phyloP scores from a whole-genome alignment of 805 yeast species.

The Pichia cabralensis region DNA sequence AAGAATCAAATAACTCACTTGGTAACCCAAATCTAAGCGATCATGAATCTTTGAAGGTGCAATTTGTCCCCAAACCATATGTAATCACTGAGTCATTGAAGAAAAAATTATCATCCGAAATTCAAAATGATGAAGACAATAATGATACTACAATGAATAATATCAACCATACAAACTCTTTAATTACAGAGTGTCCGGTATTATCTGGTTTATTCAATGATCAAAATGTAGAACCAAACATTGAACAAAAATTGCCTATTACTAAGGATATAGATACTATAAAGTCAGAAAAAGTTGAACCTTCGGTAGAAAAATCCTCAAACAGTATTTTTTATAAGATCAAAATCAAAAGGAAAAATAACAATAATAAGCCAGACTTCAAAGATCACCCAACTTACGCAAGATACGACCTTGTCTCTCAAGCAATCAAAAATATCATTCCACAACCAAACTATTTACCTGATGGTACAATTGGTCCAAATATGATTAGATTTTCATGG shows the following conservation, averaged over 20 bases:
- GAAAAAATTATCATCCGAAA: background rate
- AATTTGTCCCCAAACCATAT: slow-evolving; percentile 11
- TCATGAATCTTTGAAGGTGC: too few species aligned
- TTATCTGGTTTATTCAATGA: slow-evolving; percentile 4
- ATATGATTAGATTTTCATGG: slow-evolving; percentile 75
- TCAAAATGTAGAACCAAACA: background rate
- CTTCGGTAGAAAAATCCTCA: too few species aligned
- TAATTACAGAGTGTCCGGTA: slow-evolving; percentile 6
- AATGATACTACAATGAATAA: too few species aligned
- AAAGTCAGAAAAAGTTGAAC: slow-evolving; percentile 6
- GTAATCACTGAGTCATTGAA: slow-evolving; percentile 6
- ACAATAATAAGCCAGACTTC: slow-evolving; percentile 10
- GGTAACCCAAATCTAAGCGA: too few species aligned
- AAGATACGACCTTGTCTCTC: slow-evolving; percentile 26
- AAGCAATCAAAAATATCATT: slow-evolving; percentile 27
- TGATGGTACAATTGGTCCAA: slow-evolving; percentile 67
- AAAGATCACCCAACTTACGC: slow-evolving; percentile 18
- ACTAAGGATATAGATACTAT: background rate
- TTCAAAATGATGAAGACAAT: too few species aligned
- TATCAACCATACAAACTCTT: too few species aligned
- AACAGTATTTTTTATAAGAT: slow-evolving; percentile 19
- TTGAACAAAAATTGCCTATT: background rate
- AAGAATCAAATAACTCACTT: too few species aligned
- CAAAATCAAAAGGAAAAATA: slow-evolving; percentile 18
- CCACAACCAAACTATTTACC: slow-evolving; percentile 37